Percentiles rank a stretch among this genome's conserved stretches.
Evolutionary conservation across 1,139 yeast genomes (phyloP).

Genomic region (Scheffersomyces segobiensis): DNA sequence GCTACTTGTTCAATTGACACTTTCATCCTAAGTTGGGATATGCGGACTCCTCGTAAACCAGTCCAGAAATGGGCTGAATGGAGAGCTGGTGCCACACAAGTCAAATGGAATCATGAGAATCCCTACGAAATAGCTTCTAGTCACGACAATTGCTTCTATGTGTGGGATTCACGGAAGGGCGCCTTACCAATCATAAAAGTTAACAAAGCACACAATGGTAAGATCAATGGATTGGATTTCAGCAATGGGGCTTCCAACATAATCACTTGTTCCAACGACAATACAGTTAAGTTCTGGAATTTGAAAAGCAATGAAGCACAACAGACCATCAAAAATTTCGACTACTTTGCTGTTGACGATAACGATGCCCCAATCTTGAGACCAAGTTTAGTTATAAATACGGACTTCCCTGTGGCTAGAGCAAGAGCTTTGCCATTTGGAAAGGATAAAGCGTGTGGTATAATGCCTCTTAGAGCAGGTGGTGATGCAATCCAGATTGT

Average conservation of each 20-base stretch:
- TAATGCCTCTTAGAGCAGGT: conserved; percentile 92
- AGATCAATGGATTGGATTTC: conserved; percentile 88
- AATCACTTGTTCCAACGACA: conserved; percentile 83
- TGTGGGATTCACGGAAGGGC: conserved; percentile 90
- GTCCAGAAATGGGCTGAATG: conserved; percentile 84
- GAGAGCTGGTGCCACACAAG: conserved; percentile 93
- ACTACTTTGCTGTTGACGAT: conserved; percentile 23
- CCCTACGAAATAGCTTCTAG: conserved; percentile 79
- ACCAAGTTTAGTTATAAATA: conserved; percentile 62
- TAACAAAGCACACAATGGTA: conserved; percentile 69
- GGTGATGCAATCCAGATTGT: conserved; percentile 70
- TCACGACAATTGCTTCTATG: conserved; percentile 74
- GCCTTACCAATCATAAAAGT: conserved; percentile 70
- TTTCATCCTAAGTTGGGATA: conserved; percentile 85
- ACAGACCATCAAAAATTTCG: conserved; percentile 17
- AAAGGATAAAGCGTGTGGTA: conserved; percentile 67
- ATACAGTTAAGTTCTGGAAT: conserved; percentile 88
- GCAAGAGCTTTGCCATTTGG: conserved; percentile 92
- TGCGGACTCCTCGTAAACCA: conserved; percentile 74
- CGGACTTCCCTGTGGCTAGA: conserved; percentile 85
- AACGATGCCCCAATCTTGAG: conserved; percentile 13
- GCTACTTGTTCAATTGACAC: conserved; percentile 96
- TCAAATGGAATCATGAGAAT: conserved; percentile 84
- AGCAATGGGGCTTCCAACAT: conserved; percentile 59
- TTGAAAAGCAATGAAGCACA: conserved; percentile 32